Conservation (phyloP, 768 basidiomycete species). For the Termitomyces titanicus region DNA sequence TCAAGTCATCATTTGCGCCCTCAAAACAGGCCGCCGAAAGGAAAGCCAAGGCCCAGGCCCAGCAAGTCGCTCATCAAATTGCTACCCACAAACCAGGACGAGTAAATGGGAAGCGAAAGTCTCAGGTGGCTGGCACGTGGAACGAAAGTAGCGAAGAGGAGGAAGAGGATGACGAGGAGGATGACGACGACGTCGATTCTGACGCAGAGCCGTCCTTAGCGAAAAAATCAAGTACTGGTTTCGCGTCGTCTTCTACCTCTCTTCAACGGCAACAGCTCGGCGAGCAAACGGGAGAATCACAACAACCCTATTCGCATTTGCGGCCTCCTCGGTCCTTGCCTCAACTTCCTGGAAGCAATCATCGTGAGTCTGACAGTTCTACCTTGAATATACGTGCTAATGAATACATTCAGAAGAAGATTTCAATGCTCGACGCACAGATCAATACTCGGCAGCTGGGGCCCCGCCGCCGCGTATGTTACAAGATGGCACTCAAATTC, state of each 20-base stretch:
- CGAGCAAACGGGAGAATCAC: slow-evolving; percentile 18
- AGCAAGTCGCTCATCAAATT: slow-evolving; percentile 78
- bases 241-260: slow-evolving; percentile 22
- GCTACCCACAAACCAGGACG: slow-evolving; percentile 75
- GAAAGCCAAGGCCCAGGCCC: slow-evolving; percentile 78
- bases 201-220: slow-evolving; percentile 39
- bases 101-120: slow-evolving; percentile 59
- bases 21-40: slow-evolving; percentile 82
- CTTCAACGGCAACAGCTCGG: slow-evolving; percentile 23
- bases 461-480: slow-evolving; percentile 37
- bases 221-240: slow-evolving; percentile 22
- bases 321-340: slow-evolving; percentile 64
- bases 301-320: slow-evolving; percentile 40
- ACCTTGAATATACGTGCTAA: slow-evolving; percentile 7
- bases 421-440: slow-evolving; percentile 47
- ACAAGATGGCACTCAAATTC: slow-evolving; percentile 51
- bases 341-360: slow-evolving; percentile 49
- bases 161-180: slow-evolving; percentile 70
- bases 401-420: slow-evolving; percentile 33
- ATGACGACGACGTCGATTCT: slow-evolving; percentile 70
- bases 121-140: slow-evolving; percentile 53
- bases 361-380: slow-evolving; percentile 35
- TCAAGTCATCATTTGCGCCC: slow-evolving; percentile 85
- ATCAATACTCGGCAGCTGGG: slow-evolving; percentile 44
- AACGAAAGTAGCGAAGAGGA: slow-evolving; percentile 81